Percentiles rank a stretch among this genome's conserved stretches.
Evolutionary conservation across 2,329 filamentous ascomycete species (phyloP).

Genomic region (Hymenoscyphus albidus): DNA sequence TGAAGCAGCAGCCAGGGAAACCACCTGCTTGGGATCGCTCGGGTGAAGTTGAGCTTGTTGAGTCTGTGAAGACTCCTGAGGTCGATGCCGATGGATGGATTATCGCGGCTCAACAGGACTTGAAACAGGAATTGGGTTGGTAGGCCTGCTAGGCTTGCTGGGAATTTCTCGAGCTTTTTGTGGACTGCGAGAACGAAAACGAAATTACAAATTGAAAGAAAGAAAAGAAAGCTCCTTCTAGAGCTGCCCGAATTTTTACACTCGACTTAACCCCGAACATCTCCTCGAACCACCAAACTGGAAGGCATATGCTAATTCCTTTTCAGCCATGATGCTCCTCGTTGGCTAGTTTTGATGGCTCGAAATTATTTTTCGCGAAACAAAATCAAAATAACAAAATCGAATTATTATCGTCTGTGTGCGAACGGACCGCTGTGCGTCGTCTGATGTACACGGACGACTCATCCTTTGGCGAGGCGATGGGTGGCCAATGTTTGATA

Average conservation of each 20-base stretch:
- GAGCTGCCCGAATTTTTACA: neutral
- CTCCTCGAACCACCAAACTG: no score
- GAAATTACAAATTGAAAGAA: neutral
- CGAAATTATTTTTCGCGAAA: no score
- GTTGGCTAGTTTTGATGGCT: no score
- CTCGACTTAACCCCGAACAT: neutral
- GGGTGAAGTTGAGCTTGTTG: neutral
- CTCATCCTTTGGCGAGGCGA: no score
- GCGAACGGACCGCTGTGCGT: no score
- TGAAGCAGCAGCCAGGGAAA: neutral
- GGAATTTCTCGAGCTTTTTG: neutral
- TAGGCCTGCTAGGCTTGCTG: neutral
- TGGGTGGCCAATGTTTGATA: no score
- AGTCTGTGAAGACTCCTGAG: neutral
- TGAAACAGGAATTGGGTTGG: neutral
- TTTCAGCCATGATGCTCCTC: no score
- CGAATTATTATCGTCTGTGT: no score
- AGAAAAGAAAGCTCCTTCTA: neutral
- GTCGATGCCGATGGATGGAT: neutral
- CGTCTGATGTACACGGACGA: no score
- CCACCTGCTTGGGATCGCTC: neutral
- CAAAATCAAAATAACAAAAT: no score
- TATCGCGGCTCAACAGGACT: neutral
- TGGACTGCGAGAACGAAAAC: neutral
- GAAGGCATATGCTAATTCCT: no score